Percentiles rank a stretch among this genome's conserved stretches.
Conservation (phyloP, 306 rosid genomes). For the Trifolium fragiferum region DNA sequence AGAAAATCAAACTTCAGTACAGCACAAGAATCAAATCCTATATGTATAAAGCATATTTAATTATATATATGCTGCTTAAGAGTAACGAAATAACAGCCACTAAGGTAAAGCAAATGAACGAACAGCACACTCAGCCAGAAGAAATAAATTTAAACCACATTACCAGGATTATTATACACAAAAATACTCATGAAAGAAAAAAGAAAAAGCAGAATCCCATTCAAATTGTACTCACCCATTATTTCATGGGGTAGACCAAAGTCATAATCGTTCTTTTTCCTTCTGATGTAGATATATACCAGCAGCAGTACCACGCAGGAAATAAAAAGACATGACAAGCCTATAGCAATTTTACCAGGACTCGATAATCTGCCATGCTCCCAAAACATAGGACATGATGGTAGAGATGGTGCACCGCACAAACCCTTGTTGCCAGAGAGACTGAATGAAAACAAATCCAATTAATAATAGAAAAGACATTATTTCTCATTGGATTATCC, state of each 20-base stretch:
- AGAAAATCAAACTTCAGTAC: neutral
- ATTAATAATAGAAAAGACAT: constrained; percentile 18
- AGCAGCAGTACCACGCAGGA: constrained; percentile 61
- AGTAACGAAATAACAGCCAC: neutral
- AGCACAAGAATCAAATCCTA: neutral
- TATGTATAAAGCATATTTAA: neutral
- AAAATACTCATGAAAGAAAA: neutral
- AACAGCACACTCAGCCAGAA: neutral
- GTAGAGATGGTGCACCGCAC: constrained; percentile 81
- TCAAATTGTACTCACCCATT: constrained; percentile 67
- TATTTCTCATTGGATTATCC: constrained; percentile 24
- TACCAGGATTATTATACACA: neutral
- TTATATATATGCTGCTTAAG: neutral
- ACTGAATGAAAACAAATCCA: constrained; percentile 56
- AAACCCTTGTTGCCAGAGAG: constrained; percentile 83
- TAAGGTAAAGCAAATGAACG: too few relatives aligned
- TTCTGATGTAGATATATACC: constrained; percentile 70
- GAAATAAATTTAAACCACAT: neutral
- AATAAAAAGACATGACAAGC: constrained; percentile 61
- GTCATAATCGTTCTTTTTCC: constrained; percentile 81
- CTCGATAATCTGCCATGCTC: constrained; percentile 77
- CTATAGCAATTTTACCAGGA: constrained; percentile 76
- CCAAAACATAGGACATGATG: constrained; percentile 87
- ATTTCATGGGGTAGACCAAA: constrained; percentile 87
- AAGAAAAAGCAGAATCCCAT: neutral